Evolutionary conservation across 1,284 basidiomycete genomes (phyloP), one percentile per base, ranked within the genome.

Genomic region (Ceratobasidium papillatum): DNA sequence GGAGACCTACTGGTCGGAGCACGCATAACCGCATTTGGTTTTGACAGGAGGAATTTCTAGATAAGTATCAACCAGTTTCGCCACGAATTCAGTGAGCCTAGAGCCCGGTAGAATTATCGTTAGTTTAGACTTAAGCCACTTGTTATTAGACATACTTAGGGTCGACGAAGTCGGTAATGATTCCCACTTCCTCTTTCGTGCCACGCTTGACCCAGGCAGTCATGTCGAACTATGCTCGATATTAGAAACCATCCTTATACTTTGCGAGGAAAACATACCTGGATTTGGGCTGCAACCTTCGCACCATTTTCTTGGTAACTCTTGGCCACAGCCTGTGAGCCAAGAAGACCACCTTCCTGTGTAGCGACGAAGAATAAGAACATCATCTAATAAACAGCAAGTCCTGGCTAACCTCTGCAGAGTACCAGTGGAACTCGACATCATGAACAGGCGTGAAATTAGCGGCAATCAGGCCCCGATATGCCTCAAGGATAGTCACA

Each of bases 391-490:
- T 52, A 25, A 30, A n/a, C 27, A 54, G 12, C n/a, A n/a, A 47
- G 49, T 36, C 47, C 8, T 22, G 36, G 69, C 59, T 36, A 56
- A 75, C 63, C 79, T 98, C 95, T 61, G 95, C 96, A 68, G 93
- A 93, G 82, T 95, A 99, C 92, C 93, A 99, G 82, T 98, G 96
- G 83, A 98, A 97, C 81, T 99, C 96, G 75, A 99, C 88, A 22
- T 93, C 87, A 72, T 89, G 88, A 58, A 85, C 83, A 27, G 97
- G 95, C 25, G 84, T 87, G 85, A 93, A 98, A 79, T 91, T 88
- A 59, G 91, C 86, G n/a, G 87, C 85, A 77, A 96, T 85, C 75
- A 99, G 87, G 1, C 90, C 92, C 43, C 94, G 90, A 82, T 98
- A 95, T 11, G 94, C 88, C 84, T 97, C 95, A 51, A 99, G 85